phyloP scores from a whole-genome alignment of 2,329 filamentous ascomycete species.

The Aschersonia sp. region DNA sequence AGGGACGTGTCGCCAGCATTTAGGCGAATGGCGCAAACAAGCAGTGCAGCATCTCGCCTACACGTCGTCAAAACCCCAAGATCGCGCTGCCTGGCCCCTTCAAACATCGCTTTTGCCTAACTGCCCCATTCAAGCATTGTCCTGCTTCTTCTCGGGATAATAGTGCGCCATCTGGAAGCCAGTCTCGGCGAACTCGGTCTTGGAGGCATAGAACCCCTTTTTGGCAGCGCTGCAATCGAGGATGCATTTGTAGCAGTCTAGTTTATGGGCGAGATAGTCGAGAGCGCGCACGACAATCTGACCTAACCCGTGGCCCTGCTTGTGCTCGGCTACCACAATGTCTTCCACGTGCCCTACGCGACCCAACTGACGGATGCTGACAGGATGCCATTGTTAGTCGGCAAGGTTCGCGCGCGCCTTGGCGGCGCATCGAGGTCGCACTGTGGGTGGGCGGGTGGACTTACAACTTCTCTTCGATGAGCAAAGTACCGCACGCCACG shows the following conservation, averaged over 20 bases:
- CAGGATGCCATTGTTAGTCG: too few relatives aligned
- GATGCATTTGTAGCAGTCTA: constrained; percentile 95
- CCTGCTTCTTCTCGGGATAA: constrained; percentile 44
- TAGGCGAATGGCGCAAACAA: too few relatives aligned
- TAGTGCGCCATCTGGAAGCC: constrained; percentile 97
- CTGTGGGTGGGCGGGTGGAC: constrained; percentile 11
- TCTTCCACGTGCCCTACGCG: constrained; percentile 94
- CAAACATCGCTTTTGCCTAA: not conserved
- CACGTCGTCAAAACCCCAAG: too few relatives aligned
- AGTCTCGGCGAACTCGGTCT: constrained; percentile 87
- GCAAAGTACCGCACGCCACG: constrained; percentile 80
- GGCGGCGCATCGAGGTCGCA: too few relatives aligned
- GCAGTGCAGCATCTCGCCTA: too few relatives aligned
- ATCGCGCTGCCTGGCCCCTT: not conserved
- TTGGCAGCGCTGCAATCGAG: constrained; percentile 93
- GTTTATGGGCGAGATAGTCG: constrained; percentile 72
- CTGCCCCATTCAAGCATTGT: constrained; percentile 8
- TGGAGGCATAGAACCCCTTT: constrained; percentile 92
- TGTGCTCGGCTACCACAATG: constrained; percentile 85
- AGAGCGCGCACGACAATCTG: constrained; percentile 86
- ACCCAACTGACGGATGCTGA: constrained; percentile 64
- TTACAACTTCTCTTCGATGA: constrained; percentile 90
- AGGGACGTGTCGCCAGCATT: too few relatives aligned
- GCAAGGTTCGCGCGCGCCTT: too few relatives aligned
- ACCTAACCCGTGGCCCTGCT: constrained; percentile 95